A percentile compares a stretch with the other conserved stretches of the same genome.
Conservation (phyloP, 148 eudicot genomes). For the Tetragonia tetragonoides region DNA sequence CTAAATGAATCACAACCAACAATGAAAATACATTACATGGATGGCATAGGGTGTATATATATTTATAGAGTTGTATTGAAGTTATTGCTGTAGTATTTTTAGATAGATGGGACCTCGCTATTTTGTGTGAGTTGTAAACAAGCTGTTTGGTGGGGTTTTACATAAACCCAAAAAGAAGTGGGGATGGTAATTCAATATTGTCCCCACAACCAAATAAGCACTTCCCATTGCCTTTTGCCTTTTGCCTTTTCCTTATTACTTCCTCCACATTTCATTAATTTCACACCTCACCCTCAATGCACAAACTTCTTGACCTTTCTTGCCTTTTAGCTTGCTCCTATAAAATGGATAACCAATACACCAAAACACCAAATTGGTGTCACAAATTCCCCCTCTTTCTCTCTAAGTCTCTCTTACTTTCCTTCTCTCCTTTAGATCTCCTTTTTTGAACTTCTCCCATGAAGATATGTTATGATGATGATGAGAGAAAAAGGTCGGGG, state of each 20-base stretch:
- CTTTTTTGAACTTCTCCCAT: not conserved
- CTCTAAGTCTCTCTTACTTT: conserved; percentile 1
- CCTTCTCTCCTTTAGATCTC: not conserved
- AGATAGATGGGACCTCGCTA: conserved; percentile 24
- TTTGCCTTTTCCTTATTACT: not conserved
- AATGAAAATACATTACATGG: not conserved
- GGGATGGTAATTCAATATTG: not conserved
- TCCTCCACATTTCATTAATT: not conserved
- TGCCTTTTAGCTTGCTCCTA: conserved; percentile 12
- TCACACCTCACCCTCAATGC: conserved; percentile 26
- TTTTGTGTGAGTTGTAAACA: conserved; percentile 27
- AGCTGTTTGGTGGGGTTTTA: conserved; percentile 28
- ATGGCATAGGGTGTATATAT: no score
- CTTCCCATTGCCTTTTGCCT: conserved; percentile 5
- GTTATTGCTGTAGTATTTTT: conserved; percentile 17
- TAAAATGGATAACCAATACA: conserved; percentile 20
- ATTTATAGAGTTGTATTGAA: not conserved
- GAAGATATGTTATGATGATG: not conserved
- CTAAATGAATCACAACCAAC: conserved; percentile 17
- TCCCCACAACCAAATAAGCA: conserved; percentile 11
- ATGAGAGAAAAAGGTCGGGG: not conserved
- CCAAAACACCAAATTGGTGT: conserved; percentile 19
- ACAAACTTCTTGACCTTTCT: conserved; percentile 6
- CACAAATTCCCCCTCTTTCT: conserved; percentile 14
- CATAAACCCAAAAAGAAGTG: conserved; percentile 13